These are phyloP conservation scores for Zoysia japonica DNA, from an alignment of 176 grass and related monocot genomes.

Conservation along the genomic window DNA sequence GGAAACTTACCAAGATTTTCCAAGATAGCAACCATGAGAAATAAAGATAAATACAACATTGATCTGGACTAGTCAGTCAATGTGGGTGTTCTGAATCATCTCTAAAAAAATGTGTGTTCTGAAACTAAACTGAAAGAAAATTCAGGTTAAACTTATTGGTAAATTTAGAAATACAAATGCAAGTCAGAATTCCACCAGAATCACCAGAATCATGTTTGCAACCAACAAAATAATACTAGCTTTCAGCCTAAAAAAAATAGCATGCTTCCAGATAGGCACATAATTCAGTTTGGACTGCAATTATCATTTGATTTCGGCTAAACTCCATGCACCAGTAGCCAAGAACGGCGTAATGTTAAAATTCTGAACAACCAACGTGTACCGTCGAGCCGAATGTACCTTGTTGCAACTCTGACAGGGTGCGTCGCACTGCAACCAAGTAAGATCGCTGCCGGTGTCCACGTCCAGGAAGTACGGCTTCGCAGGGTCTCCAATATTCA, in stretches of 20 bases:
- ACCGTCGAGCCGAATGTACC: conserved; percentile 25
- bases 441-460: conserved; percentile 93
- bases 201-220: background rate
- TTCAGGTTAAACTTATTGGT: background rate
- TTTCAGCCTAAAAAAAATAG: background rate
- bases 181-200: background rate
- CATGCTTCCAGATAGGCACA: background rate
- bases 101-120: background rate
- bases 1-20: background rate
- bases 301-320: background rate
- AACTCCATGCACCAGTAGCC: background rate
- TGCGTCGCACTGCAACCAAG: conserved; percentile 90
- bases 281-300: background rate
- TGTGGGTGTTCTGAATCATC: background rate
- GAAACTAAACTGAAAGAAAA: background rate
- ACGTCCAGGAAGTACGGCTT: conserved; percentile 89
- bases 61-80: background rate
- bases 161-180: background rate
- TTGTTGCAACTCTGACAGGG: conserved; percentile 89
- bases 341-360: background rate
- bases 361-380: background rate
- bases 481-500: conserved; percentile 80
- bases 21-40: background rate
- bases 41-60: background rate
- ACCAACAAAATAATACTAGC: background rate